Conservation (phyloP, 176 grass and related monocot species). For the Carex scoparia region DNA sequence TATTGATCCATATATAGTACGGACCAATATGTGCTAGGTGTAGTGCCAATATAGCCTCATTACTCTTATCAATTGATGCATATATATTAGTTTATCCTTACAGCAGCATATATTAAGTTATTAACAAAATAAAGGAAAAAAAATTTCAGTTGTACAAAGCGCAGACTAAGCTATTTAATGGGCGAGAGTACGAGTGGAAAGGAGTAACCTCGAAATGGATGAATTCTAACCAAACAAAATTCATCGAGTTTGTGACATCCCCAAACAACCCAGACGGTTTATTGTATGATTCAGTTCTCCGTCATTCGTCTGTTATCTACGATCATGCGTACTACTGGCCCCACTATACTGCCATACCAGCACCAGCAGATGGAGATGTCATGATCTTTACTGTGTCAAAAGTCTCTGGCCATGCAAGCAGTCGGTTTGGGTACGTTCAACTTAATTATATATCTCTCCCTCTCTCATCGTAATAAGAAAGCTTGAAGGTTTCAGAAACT, state of each 20-base stretch:
- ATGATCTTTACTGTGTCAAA: constrained; percentile 73
- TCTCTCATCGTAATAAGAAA: neutral
- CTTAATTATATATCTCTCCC: neutral
- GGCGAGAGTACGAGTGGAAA: constrained; percentile 40
- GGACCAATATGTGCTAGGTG: no score
- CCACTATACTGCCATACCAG: constrained; percentile 54
- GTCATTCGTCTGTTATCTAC: constrained; percentile 32
- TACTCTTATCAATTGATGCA: no score
- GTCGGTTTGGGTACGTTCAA: constrained; percentile 54
- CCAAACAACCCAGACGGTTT: constrained; percentile 64
- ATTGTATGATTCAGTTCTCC: constrained; percentile 34
- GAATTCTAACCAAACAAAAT: constrained; percentile 25
- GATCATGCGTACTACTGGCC: constrained; percentile 88
- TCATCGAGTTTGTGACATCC: constrained; percentile 77
- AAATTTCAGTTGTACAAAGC: constrained; percentile 26
- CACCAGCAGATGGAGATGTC: constrained; percentile 49
- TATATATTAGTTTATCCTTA: neutral
- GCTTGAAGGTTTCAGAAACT: neutral
- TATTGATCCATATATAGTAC: no score
- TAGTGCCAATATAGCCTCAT: no score
- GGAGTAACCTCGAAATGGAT: constrained; percentile 39
- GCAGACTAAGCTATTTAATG: constrained; percentile 36
- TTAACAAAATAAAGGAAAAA: neutral
- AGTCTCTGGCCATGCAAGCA: constrained; percentile 61
- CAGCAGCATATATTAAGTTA: neutral